These are phyloP conservation scores for Penicillium sp. DNA, from an alignment of 2,329 filamentous ascomycete genomes.

Conservation along the genomic window DNA sequence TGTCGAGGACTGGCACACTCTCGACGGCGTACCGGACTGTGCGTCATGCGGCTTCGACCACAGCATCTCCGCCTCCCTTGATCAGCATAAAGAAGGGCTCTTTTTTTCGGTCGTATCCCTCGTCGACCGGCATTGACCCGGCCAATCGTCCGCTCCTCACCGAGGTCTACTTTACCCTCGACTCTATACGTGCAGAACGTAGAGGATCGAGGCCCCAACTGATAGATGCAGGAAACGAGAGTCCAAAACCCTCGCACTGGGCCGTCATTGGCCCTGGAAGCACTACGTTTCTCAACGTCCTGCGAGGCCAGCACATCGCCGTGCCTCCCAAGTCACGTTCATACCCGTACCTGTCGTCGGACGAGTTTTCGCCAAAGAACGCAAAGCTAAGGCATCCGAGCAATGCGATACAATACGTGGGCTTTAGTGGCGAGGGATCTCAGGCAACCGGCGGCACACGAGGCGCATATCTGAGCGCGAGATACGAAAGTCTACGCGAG, in stretches of 20 bases:
- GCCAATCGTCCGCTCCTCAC: slow-evolving; percentile 71
- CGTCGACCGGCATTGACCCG: slow-evolving; percentile 41
- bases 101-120: slow-evolving; percentile 75
- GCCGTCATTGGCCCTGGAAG: slow-evolving; percentile 79
- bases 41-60: slow-evolving; percentile 11
- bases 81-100: slow-evolving; percentile 73
- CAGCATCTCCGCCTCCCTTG: slow-evolving; percentile 47
- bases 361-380: slow-evolving; percentile 52
- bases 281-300: slow-evolving; percentile 74
- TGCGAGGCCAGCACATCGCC: slow-evolving; percentile 71
- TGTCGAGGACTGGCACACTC: slow-evolving; percentile 15
- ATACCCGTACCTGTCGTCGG: slow-evolving; percentile 71
- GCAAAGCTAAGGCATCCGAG: slow-evolving; percentile 54
- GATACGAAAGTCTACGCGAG: slow-evolving; percentile 85
- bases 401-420: slow-evolving; percentile 79
- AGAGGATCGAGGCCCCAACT: background rate
- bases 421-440: slow-evolving; percentile 73
- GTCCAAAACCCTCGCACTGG: slow-evolving; percentile 56
- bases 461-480: slow-evolving; percentile 80
- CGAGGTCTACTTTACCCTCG: slow-evolving; percentile 64
- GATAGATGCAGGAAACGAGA: slow-evolving; percentile 31
- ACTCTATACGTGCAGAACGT: background rate
- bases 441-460: slow-evolving; percentile 44
- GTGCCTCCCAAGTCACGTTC: slow-evolving; percentile 70
- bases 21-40: slow-evolving; percentile 11